phyloP scores from a whole-genome alignment of 129 eudicot genomes.

The Flaveria sonorensis region DNA sequence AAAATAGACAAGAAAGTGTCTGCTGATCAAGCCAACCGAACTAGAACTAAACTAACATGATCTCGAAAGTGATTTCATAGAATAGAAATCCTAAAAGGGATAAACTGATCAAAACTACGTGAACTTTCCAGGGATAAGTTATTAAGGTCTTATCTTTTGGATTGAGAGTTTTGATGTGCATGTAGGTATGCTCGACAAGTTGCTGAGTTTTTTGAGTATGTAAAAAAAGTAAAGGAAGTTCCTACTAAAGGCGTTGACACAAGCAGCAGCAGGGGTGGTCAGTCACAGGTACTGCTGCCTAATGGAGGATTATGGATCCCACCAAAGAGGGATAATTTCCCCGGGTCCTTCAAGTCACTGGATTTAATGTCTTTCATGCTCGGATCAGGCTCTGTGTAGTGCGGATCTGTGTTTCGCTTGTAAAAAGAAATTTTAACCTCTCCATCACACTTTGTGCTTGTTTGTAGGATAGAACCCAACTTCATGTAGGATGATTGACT shows the following conservation, averaged over 20 bases:
- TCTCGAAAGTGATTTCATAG: not conserved
- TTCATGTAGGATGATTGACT: not conserved
- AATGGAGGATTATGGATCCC: slow-evolving; percentile 72
- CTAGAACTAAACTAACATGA: not conserved
- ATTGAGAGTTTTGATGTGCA: not conserved
- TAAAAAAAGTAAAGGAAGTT: slow-evolving; percentile 73
- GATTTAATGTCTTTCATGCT: slow-evolving; percentile 63
- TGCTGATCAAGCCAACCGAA: not conserved
- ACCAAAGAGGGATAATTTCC: slow-evolving; percentile 55
- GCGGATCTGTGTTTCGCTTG: slow-evolving; percentile 16
- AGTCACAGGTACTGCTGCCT: slow-evolving; percentile 55
- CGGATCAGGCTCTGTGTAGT: slow-evolving; percentile 24
- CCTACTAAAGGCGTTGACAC: slow-evolving; percentile 24
- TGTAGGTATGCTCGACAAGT: slow-evolving; percentile 98
- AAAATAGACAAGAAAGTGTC: no score
- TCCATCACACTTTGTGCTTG: not conserved
- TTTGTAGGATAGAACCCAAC: slow-evolving; percentile 3
- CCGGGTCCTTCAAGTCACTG: slow-evolving; percentile 61
- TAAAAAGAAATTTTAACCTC: slow-evolving; percentile 31
- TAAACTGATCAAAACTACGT: no score
- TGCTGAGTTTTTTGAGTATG: slow-evolving; percentile 84
- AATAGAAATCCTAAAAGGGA: no score
- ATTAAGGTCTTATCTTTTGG: not conserved
- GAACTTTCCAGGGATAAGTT: no score
- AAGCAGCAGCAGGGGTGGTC: slow-evolving; percentile 26